Evolutionary conservation across 345 rosid species (phyloP).

Genomic region (Eucalyptus tenuipes): DNA sequence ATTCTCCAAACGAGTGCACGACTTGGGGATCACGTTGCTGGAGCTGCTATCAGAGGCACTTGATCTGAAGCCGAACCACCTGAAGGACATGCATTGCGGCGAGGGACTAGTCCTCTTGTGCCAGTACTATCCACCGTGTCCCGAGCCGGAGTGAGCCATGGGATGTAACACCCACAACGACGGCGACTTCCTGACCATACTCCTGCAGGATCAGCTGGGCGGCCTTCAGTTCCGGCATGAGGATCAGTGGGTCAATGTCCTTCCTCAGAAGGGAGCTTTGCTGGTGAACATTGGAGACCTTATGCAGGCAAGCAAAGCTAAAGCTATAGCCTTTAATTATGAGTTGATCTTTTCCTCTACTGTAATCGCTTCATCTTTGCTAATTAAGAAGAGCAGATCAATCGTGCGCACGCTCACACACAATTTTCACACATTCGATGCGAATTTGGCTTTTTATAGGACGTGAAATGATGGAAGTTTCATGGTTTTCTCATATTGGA

Average conservation of each 20-base stretch:
- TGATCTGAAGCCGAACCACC: conserved; percentile 1
- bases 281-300: background rate
- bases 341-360: background rate
- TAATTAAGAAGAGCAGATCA: background rate
- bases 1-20: background rate
- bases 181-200: background rate
- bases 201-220: background rate
- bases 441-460: background rate
- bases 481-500: background rate
- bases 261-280: background rate
- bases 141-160: background rate
- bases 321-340: background rate
- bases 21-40: background rate
- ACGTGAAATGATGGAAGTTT: background rate
- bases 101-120: background rate
- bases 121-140: conserved; percentile 2
- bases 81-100: background rate
- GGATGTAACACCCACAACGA: background rate
- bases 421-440: background rate
- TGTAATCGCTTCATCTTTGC: background rate
- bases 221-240: conserved; percentile 4
- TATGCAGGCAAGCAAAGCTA: background rate
- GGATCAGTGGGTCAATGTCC: background rate
- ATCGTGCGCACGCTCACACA: background rate
- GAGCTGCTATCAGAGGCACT: conserved; percentile 3